Conservation (phyloP, 2,329 filamentous ascomycete species). For the Hypoxylon sp. region DNA sequence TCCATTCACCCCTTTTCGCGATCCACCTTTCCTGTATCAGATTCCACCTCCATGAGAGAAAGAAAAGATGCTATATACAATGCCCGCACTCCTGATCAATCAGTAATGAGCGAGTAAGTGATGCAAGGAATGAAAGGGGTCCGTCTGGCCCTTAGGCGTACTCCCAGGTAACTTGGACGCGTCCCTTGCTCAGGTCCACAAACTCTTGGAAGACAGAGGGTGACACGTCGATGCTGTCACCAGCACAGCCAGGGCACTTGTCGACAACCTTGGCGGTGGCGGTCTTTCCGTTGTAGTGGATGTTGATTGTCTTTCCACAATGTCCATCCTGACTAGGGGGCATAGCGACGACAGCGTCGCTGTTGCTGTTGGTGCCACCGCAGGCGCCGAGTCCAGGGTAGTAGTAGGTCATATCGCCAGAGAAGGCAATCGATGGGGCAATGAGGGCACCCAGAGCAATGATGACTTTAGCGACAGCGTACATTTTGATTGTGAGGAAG, state of each 20-base stretch:
- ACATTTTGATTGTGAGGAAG: slow-evolving; percentile 20
- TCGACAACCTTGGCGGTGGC: slow-evolving; percentile 50
- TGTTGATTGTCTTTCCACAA: slow-evolving; percentile 50
- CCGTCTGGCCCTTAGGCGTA: slow-evolving; percentile 35
- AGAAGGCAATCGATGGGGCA: slow-evolving; percentile 36
- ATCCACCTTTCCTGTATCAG: background rate
- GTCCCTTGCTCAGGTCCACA: slow-evolving; percentile 30
- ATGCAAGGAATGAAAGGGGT: background rate
- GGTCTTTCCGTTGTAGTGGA: slow-evolving; percentile 47
- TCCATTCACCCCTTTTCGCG: background rate
- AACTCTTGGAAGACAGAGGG: slow-evolving; percentile 47
- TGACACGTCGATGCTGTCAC: slow-evolving; percentile 50
- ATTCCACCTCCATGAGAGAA: background rate
- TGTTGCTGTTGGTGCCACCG: slow-evolving; percentile 40
- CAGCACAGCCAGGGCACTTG: slow-evolving; percentile 49
- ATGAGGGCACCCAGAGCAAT: slow-evolving; percentile 36
- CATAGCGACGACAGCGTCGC: slow-evolving; percentile 49
- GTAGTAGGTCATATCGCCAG: slow-evolving; percentile 51
- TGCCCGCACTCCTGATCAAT: background rate
- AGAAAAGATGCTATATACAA: slow-evolving; percentile 4
- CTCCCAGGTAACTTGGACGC: slow-evolving; percentile 47
- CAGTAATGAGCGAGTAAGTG: background rate
- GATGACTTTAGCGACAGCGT: slow-evolving; percentile 33
- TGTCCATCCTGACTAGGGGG: slow-evolving; percentile 42
- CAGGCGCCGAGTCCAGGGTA: slow-evolving; percentile 48